Evolutionary conservation across 257 asterid genomes (phyloP), one percentile per base, ranked within the genome.

Genomic region (Thymus quinquecostatus): DNA sequence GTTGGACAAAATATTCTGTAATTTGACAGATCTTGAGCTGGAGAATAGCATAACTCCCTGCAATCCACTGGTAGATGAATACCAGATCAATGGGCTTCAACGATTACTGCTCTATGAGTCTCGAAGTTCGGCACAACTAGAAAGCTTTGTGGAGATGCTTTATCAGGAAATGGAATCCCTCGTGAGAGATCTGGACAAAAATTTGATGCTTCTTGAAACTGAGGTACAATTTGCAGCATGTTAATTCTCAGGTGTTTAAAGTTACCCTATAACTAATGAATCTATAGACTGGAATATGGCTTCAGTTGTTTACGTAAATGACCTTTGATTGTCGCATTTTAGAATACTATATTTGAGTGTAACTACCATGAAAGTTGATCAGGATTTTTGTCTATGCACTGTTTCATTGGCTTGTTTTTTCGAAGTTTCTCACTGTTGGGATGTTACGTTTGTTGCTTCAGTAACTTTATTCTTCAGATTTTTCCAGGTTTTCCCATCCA

Each of bases 401-500:
- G 9, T 12, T 56, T 76, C 41, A 43, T 8, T 72, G 68, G 58
- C 32, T 64, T 12, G 9, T 34, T 10, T 40, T 34, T 10, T 40
- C 33, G 58, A 0, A 62, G 53, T 36, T 68, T 38, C 53, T 27
- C 38, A n/a, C 55, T 27, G 60, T 32, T n/a, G 34, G 33, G 70
- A 43, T 40, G 48, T 69, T 44, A 45, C 64, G 64, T 69, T 53
- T 66, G 69, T 79, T 81, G 78, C 80, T 63, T 79, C 80, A 59
- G 84, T 81, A 70, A 79, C 81, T 77, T 77, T 78, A 70, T 68
- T 87, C 78, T 69, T 74, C 85, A 72, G 87, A 50, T 77, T 73
- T 66, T 62, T 81, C 83, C 88, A 92, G 98, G 87, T 88, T 50
- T 83, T 85, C 74, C 78, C 89, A 53, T 72, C 80, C 72, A 81